Base-by-base conservation (phyloP, 192 early-diverging fungal species). In the Coemansia sp. region DNA sequence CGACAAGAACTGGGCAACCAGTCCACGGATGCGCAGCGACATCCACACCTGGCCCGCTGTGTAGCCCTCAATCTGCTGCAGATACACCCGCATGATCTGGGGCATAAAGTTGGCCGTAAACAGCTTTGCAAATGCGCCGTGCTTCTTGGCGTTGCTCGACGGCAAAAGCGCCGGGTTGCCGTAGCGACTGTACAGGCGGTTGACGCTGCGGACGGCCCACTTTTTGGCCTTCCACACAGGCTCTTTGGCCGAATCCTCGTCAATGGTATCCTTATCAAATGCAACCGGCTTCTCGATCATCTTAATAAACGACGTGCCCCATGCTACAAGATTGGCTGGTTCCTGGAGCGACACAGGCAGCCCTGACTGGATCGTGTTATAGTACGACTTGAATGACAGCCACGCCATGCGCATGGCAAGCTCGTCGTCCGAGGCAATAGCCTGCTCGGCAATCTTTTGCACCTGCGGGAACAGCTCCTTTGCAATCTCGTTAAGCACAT, bases 201-300 rank as follows among this genome's bases (percentile, higher is more conserved):
- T 93, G 67, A 98, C 79, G 74, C 88, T 91, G 59, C 85, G 86
- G 68, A 89, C 88, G 7, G 95, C 89, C 95, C 97, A 97, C 68
- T 96, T 95, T 73, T 96, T 97, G 56, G 89, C 89, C 82, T 95
- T 94, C 89, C 90, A 94, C 83, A 86, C 92, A 18, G 89, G 88
- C 71, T 90, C 86, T 66, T 88, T 88, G 58, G 92, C 92, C 26
- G 87, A 71, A 31, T 93, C 93, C 47, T 90, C 87, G 38, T 83
- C 81, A 34, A 70, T 66, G 1, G 72, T 60, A 53, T 87, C 85
- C 38, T 76, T 70, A 17, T 87, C 84, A 3, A 88, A 72, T 7
- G 83, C 84, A 23, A 88, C 81, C 36, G 82, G 81, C 72, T 86
- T 88, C 38, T 86, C 86, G 15, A 92, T 81, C 75, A 94, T 76